These are phyloP conservation scores for Ascodesmis nigricans DNA, from an alignment of 495 filamentous ascomycete genomes.

Conservation along the genomic window DNA sequence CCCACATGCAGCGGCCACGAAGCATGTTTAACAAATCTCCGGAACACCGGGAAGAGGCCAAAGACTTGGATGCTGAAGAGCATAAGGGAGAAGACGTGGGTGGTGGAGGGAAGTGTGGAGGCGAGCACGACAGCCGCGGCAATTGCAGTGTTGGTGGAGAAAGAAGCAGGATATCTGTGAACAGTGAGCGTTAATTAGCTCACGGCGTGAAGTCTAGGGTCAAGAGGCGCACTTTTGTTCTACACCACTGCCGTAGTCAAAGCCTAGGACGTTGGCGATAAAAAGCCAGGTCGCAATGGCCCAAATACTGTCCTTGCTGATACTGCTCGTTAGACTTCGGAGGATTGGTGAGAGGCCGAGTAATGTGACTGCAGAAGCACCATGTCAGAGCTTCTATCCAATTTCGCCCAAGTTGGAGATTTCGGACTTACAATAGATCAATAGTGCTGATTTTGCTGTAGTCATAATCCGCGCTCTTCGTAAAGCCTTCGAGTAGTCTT, in stretches of 20 bases:
- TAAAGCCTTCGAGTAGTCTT: background rate
- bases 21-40: slow-evolving; percentile 60
- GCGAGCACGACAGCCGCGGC: slow-evolving; percentile 90
- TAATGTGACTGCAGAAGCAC: slow-evolving; percentile 40
- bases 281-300: slow-evolving; percentile 83
- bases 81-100: slow-evolving; percentile 86
- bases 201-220: background rate
- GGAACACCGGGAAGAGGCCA: slow-evolving; percentile 84
- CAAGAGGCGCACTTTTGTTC: slow-evolving; percentile 29
- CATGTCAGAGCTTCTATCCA: too few species aligned
- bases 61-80: slow-evolving; percentile 95
- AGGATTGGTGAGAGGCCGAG: slow-evolving; percentile 83
- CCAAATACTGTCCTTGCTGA: slow-evolving; percentile 83
- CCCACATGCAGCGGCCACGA: slow-evolving; percentile 65
- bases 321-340: slow-evolving; percentile 80
- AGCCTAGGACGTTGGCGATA: slow-evolving; percentile 88
- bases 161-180: slow-evolving; percentile 50
- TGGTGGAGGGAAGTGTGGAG: slow-evolving; percentile 63
- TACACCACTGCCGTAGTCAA: slow-evolving; percentile 66
- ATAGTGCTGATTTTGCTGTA: slow-evolving; percentile 68
- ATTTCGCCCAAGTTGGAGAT: too few species aligned
- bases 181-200: slow-evolving; percentile 19
- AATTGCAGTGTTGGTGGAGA: slow-evolving; percentile 84
- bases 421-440: slow-evolving; percentile 67
- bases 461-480: slow-evolving; percentile 33